phyloP scores from a whole-genome alignment of 495 filamentous ascomycete genomes.

The Xylaria flabelliformis region DNA sequence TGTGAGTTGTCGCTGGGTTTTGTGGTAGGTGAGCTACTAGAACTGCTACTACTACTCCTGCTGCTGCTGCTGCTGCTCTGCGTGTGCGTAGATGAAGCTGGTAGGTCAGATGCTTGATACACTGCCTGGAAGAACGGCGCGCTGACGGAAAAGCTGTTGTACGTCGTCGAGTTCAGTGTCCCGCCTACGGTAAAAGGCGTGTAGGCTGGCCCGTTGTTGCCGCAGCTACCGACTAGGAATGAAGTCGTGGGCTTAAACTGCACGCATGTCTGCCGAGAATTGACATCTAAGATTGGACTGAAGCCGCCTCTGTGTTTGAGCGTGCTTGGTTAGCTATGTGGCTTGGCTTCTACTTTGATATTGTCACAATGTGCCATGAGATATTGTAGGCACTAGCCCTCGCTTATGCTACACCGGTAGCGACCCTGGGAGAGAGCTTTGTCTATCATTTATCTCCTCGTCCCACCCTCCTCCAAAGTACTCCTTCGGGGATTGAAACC shows the following conservation, averaged over 20 bases:
- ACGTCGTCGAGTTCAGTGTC: not conserved
- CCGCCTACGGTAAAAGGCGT: constrained; percentile 21
- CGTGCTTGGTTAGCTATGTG: constrained; percentile 9
- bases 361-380: not conserved
- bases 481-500: not conserved
- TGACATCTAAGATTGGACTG: not conserved
- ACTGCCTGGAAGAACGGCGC: constrained; percentile 45
- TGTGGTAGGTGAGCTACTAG: not conserved
- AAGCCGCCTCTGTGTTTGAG: constrained; percentile 21
- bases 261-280: constrained; percentile 40
- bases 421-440: not conserved
- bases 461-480: not conserved
- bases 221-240: constrained; percentile 25
- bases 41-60: not conserved
- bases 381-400: not conserved
- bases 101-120: constrained; percentile 34
- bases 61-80: not conserved
- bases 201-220: not conserved
- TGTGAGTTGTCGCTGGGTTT: not conserved
- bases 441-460: not conserved
- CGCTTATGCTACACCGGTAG: not conserved
- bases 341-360: not conserved
- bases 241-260: constrained; percentile 21
- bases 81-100: not conserved
- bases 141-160: constrained; percentile 28